Base-by-base conservation (phyloP, 2,329 filamentous ascomycete genomes). In the Penicillium expansum region DNA sequence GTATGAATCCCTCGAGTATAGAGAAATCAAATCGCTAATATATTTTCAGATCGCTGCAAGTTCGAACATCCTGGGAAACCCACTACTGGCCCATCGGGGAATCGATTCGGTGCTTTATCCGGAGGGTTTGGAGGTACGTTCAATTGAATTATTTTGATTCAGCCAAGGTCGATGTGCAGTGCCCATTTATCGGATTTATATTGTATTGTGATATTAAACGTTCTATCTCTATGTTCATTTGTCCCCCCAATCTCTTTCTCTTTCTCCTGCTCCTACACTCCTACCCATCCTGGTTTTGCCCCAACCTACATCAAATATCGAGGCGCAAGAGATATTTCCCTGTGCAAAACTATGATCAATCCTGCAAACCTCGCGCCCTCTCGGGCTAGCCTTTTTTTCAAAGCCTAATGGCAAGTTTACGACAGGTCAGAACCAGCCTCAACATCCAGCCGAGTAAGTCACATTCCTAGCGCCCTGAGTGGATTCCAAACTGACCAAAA, bases 101-200 rank as follows among this genome's bases (percentile, higher is more conserved):
- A 87, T 66, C 82, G 86, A 18, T 90, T 88, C 63, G 81, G 81
- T 54, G 77, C 79, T 20, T 69, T 86, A 63, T 63, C 69, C 50
- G 72, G 71, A 57, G 66, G 72, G 24, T 76, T 77, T 67, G 72
- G 70, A 69, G 71, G 78, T 78, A 72, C 67, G 74, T 63, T 63
- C 33, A 48, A 33, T 48, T 22, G 29, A 42, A 32, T 42, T 42
- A 27, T 49, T 54, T 49, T 41, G 44, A 41, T 29, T 16, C 18
- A 33, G 7, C 2, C 4, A 10, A 29, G 13, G 16, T 30, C 22
- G 13, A 22, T 35, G 10, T 2, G 13, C 11, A 20, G 20, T 27
- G 24, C 18, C n/a, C 4, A n/a, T 50, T n/a, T 10, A 29, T 38
- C 20, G 9, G 9, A 20, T 9, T 5, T 37, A 2, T 27, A 29